Conservation (phyloP, 495 filamentous ascomycete species). For the Neurospora sp. region DNA sequence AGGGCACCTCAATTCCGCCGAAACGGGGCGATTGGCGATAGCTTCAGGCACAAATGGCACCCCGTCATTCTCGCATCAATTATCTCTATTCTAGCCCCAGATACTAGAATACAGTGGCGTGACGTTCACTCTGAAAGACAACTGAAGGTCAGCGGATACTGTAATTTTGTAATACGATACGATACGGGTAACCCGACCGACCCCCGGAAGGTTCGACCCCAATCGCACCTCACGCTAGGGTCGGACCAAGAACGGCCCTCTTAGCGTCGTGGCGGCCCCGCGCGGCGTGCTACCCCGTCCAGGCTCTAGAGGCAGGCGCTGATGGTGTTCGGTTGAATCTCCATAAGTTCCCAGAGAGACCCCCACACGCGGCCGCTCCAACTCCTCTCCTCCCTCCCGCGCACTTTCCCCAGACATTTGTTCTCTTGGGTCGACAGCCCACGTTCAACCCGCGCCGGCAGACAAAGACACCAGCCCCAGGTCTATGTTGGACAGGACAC, state of each 20-base stretch:
- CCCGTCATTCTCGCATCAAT: too few species aligned
- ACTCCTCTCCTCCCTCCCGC: slow-evolving; percentile 11
- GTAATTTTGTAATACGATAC: not conserved
- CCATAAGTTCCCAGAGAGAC: slow-evolving; percentile 10
- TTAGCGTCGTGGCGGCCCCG: not conserved
- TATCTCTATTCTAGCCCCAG: not conserved
- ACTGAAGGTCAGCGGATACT: not conserved
- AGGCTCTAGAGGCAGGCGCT: not conserved
- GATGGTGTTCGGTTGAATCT: not conserved
- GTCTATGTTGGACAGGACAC: slow-evolving; percentile 14
- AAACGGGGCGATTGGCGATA: not conserved
- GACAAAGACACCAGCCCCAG: not conserved
- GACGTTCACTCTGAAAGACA: not conserved
- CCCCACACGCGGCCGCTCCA: slow-evolving; percentile 20
- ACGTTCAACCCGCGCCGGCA: not conserved
- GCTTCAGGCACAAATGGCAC: not conserved
- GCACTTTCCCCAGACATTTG: slow-evolving; percentile 18
- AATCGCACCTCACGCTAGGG: not conserved
- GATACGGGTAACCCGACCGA: not conserved
- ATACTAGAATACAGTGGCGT: not conserved
- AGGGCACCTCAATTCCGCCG: not conserved
- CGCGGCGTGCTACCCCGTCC: not conserved
- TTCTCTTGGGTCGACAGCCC: slow-evolving; percentile 2
- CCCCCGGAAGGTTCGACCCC: not conserved
- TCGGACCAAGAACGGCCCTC: not conserved